These are phyloP conservation scores for Actinomortierella wolfii DNA, from an alignment of 371 early-diverging fungal genomes.

Conservation along the genomic window DNA sequence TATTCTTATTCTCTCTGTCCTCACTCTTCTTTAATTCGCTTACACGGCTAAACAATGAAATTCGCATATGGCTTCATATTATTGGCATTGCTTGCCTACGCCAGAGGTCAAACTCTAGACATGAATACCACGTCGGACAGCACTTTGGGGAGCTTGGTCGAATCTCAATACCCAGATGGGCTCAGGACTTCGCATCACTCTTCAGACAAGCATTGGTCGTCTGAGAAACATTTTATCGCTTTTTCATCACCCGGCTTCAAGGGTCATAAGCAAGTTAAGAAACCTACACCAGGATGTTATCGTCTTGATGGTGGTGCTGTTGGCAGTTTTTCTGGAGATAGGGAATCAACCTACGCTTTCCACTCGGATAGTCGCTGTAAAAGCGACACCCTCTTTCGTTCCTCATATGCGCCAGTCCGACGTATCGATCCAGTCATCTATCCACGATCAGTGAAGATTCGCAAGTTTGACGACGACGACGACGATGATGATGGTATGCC, in stretches of 20 bases:
- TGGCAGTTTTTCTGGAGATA: conserved; percentile 20
- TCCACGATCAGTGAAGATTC: conserved; percentile 20
- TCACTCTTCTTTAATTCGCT: too few species aligned
- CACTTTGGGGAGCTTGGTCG: neutral
- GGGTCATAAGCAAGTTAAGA: conserved; percentile 24
- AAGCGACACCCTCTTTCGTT: conserved; percentile 5
- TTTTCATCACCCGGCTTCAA: conserved; percentile 32
- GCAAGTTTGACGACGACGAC: neutral
- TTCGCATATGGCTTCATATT: neutral
- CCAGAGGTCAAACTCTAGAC: too few species aligned
- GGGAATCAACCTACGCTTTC: conserved; percentile 12
- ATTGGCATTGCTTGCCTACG: neutral
- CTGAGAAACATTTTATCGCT: conserved; percentile 9
- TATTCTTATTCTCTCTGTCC: too few species aligned
- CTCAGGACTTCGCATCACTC: neutral
- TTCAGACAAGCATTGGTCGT: neutral
- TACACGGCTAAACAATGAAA: too few species aligned
- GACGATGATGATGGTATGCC: neutral
- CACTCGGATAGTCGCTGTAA: conserved; percentile 13
- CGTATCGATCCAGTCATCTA: conserved; percentile 25
- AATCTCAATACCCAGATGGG: neutral
- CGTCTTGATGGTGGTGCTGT: conserved; percentile 33
- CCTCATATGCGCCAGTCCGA: conserved; percentile 10
- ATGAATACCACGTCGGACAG: conserved; percentile 1
- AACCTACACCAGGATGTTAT: conserved; percentile 26